Evolutionary conservation across 805 yeast genomes (phyloP).

Genomic region (Pichia paraexigua): DNA sequence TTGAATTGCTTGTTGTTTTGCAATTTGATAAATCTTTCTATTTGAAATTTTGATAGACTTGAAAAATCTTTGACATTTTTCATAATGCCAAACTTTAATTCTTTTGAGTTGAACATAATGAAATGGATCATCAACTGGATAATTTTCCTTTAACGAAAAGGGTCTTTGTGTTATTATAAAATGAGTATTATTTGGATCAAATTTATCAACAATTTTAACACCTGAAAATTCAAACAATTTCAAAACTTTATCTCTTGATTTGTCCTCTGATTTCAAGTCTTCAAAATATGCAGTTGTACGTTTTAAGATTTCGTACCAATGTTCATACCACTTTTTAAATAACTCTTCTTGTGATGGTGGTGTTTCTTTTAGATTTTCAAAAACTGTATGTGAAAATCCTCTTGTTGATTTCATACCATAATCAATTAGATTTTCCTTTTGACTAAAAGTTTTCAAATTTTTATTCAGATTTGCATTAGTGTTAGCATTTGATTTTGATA

Average conservation of each 20-base stretch:
- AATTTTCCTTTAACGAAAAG: slow-evolving; percentile 30
- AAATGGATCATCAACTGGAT: slow-evolving; percentile 39
- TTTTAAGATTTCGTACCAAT: slow-evolving; percentile 44
- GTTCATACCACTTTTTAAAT: slow-evolving; percentile 41
- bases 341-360: slow-evolving; percentile 31
- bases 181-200: slow-evolving; percentile 36
- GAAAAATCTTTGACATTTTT: slow-evolving; percentile 48
- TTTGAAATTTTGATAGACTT: slow-evolving; percentile 39
- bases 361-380: slow-evolving; percentile 29
- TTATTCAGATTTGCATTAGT: background rate
- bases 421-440: slow-evolving; percentile 3
- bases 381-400: slow-evolving; percentile 17
- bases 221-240: slow-evolving; percentile 42
- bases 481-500: background rate
- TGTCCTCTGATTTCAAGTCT: slow-evolving; percentile 30
- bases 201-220: slow-evolving; percentile 36
- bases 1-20: slow-evolving; percentile 10
- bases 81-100: slow-evolving; percentile 54
- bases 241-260: slow-evolving; percentile 34
- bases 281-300: slow-evolving; percentile 43
- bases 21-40: slow-evolving; percentile 28
- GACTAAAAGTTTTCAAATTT: slow-evolving; percentile 1
- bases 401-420: slow-evolving; percentile 9
- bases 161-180: slow-evolving; percentile 42
- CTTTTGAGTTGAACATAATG: slow-evolving; percentile 36